phyloP scores from a whole-genome alignment of 2,329 filamentous ascomycete species.

The Trichoderma afroharzianum region DNA sequence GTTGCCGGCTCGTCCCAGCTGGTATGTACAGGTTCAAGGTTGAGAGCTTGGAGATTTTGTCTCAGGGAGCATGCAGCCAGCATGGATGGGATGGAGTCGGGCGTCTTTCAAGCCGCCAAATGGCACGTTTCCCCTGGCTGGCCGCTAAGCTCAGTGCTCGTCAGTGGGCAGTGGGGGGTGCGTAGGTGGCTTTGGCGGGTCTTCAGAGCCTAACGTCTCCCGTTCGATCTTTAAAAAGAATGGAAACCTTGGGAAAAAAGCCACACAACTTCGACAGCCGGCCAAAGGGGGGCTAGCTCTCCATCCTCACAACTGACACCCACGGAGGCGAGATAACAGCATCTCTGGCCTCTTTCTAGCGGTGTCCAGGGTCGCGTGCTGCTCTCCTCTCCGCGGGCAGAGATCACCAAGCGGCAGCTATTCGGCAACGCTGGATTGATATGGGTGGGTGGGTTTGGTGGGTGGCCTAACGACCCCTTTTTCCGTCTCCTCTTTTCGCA shows the following conservation, averaged over 20 bases:
- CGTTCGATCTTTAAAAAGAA: not conserved
- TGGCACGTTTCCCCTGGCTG: slow-evolving; percentile 16
- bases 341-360: not conserved
- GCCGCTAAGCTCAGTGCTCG: slow-evolving; percentile 9
- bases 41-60: slow-evolving; percentile 16
- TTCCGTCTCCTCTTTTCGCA: slow-evolving; percentile 16
- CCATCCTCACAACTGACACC: not conserved
- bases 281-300: not conserved
- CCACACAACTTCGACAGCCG: not conserved
- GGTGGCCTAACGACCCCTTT: slow-evolving; percentile 12
- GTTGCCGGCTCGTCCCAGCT: slow-evolving; percentile 5
- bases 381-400: not conserved
- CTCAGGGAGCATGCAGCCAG: slow-evolving; percentile 14
- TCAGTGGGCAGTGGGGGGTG: slow-evolving; percentile 6
- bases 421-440: slow-evolving; percentile 11
- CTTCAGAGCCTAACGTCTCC: slow-evolving; percentile 13
- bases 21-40: slow-evolving; percentile 16
- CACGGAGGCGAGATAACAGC: not conserved
- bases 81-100: slow-evolving; percentile 1
- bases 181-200: slow-evolving; percentile 17
- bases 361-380: slow-evolving; percentile 17
- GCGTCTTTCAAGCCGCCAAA: slow-evolving; percentile 6
- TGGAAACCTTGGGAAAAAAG: too few relatives aligned
- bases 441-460: slow-evolving; percentile 7
- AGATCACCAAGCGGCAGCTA: slow-evolving; percentile 13